A percentile compares a stretch with the other conserved stretches of the same genome.
phyloP scores from a whole-genome alignment of 805 yeast species.

The Yamadazyma insecticola region DNA sequence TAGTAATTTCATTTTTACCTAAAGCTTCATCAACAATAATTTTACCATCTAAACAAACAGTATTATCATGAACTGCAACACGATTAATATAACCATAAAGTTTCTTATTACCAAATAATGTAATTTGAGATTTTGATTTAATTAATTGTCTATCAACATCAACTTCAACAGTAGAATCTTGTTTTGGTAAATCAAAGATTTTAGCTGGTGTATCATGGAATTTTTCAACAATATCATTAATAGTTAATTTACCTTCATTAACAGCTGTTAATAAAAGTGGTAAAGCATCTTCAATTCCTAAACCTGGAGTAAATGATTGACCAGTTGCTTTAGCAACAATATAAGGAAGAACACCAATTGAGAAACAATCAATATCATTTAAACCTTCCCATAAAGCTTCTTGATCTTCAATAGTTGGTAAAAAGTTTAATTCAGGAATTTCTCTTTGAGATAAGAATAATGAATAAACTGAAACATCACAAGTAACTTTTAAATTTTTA shows the following conservation, averaged over 20 bases:
- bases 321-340: conserved; percentile 64
- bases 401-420: conserved; percentile 82
- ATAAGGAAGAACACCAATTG: conserved; percentile 77
- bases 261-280: conserved; percentile 84
- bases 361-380: conserved; percentile 74
- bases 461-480: conserved; percentile 81
- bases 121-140: conserved; percentile 29
- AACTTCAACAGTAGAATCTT: conserved; percentile 73
- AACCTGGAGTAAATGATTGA: conserved; percentile 58
- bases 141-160: conserved; percentile 63
- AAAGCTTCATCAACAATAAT: conserved; percentile 54
- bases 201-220: conserved; percentile 77
- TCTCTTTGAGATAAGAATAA: conserved; percentile 72
- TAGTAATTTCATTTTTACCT: conserved; percentile 53
- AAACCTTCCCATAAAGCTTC: conserved; percentile 75
- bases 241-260: conserved; percentile 61
- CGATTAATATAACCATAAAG: conserved; percentile 85
- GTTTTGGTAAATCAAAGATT: conserved; percentile 80
- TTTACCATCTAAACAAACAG: conserved; percentile 82
- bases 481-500: conserved; percentile 76
- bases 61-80: conserved; percentile 71
- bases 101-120: conserved; percentile 25
- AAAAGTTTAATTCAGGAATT: conserved; percentile 63
- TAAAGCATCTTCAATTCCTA: conserved; percentile 74
- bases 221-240: conserved; percentile 66